Base-by-base conservation (phyloP, 495 filamentous ascomycete species). In the Neurospora discreta region DNA sequence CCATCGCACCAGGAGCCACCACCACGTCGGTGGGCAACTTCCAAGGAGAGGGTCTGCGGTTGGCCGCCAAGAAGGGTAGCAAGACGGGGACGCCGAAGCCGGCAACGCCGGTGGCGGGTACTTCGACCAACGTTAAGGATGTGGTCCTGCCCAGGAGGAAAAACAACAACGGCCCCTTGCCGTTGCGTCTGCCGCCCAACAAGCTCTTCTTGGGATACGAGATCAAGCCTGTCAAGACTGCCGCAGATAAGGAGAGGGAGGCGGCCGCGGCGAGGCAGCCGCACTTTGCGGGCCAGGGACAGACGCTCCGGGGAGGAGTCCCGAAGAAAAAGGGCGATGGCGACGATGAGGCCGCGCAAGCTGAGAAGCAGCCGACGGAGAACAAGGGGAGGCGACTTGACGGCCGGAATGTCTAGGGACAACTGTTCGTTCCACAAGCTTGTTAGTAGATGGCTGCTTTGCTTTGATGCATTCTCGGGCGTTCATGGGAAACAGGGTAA, bases 161-260 rank as follows among this genome's bases (percentile, higher is more conserved):
- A 67, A 90, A 82, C 20, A 94, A 95, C 76, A 94, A 95, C 76
- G 87, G 94, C 3, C 94, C 95, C 0, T 91, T 95, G 77, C 95
- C 95, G 3, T 85, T 99, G 10, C 88, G 95, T 26, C 81, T 99
- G 69, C 89, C 93, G 3, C 91, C 90, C 0, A 94, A 95, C 71
- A 95, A 97, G 77, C 84, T 99, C 8, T 99, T 99, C 83, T 95
- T 99, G 74, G 95, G 95, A 13, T 99, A 98, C 76, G 89, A 95
- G 73, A 86, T 97, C 79, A 95, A 91, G 77, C 94, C 94, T 0
- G 86, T 94, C 23, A 93, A 91, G 84, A 92, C 92, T 52, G 90
- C 90, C 26, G 92, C 89, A 38, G 92, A 93, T 71, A 87, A 90
- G 69, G 90, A 88, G 26, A 83, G 85, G 70, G 85, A 88, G 68